Base-by-base conservation (phyloP, 164 flowering plant species). In the Kingdonia uniflora region DNA sequence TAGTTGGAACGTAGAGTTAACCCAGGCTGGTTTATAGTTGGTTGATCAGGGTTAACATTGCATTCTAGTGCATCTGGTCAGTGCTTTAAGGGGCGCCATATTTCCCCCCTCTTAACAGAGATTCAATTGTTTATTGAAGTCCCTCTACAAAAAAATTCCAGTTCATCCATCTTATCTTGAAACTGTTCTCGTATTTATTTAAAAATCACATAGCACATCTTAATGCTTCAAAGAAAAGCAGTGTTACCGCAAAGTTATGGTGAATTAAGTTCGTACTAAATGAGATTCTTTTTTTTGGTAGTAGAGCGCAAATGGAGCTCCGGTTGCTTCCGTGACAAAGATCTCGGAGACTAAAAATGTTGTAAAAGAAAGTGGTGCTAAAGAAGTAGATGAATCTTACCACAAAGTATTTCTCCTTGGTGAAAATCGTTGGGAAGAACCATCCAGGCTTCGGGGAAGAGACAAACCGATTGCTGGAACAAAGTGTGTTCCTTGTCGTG, bases 381-480 rank as follows among this genome's bases (percentile, higher is more conserved):
- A 66, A 60, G 83, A 74, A 62, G 40, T 52, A 41, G 78, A 76
- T 22, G 69, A 62, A 47, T 69, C 84, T 53, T 57, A 73, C 14
- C 74, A 69, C 1, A 69, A 85, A 58, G 98, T 92, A 15, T 92
- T 79, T 71, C 98, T 92, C 60, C 90, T 92, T 12, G 98, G 98
- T 44, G 98, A 92, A 67, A 92, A 92, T 47, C 64, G 96, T 37
- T 92, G 98, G 98, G 98, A 92, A 74, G 98, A 92, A 13, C 79
- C 96, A 26, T 81, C 95, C 4, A 74, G 96, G 71, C 84, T 91
- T 57, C 19, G 14, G 42, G 70, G 66, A 16, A 68, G 63, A 16
- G 50, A 67, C 38, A 75, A 74, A 56, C 49, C 42, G 51, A 63
- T 13, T 38, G 62, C 38, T 15, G 63, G 55, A 20, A 68, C 65